phyloP scores from a whole-genome alignment of 1,284 basidiomycete species.

The Pyrrhoderma noxium region DNA sequence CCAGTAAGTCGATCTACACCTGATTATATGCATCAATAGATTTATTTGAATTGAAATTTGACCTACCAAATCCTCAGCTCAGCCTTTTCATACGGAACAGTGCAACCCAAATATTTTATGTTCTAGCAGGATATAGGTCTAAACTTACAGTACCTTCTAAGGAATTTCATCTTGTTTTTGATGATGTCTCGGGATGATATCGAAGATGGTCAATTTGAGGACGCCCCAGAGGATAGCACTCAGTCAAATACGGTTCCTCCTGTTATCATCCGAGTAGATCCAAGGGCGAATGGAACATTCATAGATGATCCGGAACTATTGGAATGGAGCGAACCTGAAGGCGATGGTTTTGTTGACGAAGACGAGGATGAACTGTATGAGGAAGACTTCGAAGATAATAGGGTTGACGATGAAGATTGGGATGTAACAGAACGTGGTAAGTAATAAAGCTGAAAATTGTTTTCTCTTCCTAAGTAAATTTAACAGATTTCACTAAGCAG shows the following conservation, averaged over 20 bases:
- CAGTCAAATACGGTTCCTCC: conserved; percentile 11
- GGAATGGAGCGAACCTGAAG: conserved; percentile 33
- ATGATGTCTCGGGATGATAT: background rate
- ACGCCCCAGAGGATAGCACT: conserved; percentile 33
- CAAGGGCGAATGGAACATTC: conserved; percentile 34
- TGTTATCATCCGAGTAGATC: conserved; percentile 16
- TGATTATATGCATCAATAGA: no score
- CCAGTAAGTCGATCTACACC: no score
- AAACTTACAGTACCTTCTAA: background rate
- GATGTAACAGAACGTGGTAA: conserved; percentile 37
- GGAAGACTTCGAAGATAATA: conserved; percentile 44
- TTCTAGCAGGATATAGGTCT: no score
- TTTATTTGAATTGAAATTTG: no score
- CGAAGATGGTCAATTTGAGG: conserved; percentile 20
- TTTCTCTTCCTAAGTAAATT: background rate
- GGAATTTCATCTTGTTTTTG: background rate
- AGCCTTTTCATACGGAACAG: no score
- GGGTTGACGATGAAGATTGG: conserved; percentile 67
- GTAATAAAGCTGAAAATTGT: conserved; percentile 18
- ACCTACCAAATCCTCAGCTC: no score
- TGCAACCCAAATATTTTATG: no score
- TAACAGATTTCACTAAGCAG: conserved; percentile 91
- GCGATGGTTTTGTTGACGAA: conserved; percentile 34
- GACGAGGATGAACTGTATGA: conserved; percentile 33
- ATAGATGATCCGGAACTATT: conserved; percentile 39